A percentile compares a stretch with the other conserved stretches of the same genome.
Evolutionary conservation across 2,329 filamentous ascomycete species (phyloP).

Genomic region (Alternaria triticimaculans): DNA sequence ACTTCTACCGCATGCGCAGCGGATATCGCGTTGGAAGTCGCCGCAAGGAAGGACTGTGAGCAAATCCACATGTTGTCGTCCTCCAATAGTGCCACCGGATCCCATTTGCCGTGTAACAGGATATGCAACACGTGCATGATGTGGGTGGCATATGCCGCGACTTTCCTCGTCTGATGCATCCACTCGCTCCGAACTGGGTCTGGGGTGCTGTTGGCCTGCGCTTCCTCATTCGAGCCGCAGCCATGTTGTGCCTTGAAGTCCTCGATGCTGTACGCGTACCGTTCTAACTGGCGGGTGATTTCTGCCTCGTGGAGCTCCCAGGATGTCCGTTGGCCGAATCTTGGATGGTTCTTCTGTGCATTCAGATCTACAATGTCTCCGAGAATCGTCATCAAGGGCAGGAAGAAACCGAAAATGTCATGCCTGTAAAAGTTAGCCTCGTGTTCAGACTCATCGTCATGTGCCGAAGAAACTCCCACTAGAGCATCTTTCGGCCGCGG

Average conservation of each 20-base stretch:
- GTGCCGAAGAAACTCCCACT: not conserved
- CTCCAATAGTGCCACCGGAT: constrained; percentile 86
- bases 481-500: not conserved
- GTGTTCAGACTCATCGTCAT: not conserved
- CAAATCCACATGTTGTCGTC: constrained; percentile 95
- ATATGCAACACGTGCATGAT: constrained; percentile 96
- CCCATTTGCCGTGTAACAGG: constrained; percentile 88
- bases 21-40: constrained; percentile 85
- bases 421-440: constrained; percentile 53
- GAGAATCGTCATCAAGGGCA: constrained; percentile 90
- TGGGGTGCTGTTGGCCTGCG: constrained; percentile 43
- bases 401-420: constrained; percentile 89
- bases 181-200: constrained; percentile 66
- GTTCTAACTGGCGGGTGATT: constrained; percentile 79
- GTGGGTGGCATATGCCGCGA: constrained; percentile 87
- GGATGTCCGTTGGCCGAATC: constrained; percentile 75
- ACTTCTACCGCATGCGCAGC: constrained; percentile 86
- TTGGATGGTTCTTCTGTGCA: constrained; percentile 85
- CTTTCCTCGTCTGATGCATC: constrained; percentile 83
- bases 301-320: constrained; percentile 82
- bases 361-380: constrained; percentile 92
- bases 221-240: constrained; percentile 43
- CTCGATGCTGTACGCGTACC: constrained; percentile 80
- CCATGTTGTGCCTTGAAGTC: constrained; percentile 63
- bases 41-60: constrained; percentile 82